Conservation (phyloP, 73 alveolate genomes). For the Effrenium voratum region DNA sequence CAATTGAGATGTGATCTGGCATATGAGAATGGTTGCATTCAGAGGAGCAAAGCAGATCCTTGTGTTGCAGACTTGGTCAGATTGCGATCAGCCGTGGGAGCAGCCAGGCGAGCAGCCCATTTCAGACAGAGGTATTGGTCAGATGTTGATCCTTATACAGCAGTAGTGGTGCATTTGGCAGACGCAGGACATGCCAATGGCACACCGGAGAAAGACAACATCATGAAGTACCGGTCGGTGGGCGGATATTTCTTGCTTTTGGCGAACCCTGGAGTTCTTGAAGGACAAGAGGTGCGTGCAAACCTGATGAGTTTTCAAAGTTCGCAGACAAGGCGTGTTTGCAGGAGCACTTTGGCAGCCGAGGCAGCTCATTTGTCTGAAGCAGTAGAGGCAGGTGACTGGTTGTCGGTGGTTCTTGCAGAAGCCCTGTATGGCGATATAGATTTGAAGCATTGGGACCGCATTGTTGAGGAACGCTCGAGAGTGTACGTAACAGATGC, state of each 20-base stretch:
- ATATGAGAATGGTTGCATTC: neutral
- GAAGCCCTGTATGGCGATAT: neutral
- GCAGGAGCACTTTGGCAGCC: neutral
- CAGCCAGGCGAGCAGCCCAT: neutral
- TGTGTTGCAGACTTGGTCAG: neutral
- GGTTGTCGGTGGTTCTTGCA: neutral
- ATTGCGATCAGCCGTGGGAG: neutral
- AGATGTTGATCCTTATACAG: neutral
- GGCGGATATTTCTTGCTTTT: neutral
- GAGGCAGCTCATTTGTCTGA: neutral
- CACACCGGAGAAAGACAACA: neutral
- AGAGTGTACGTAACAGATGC: neutral
- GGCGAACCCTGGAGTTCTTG: neutral
- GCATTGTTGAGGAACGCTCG: neutral
- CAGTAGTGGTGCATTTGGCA: neutral
- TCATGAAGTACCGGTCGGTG: neutral
- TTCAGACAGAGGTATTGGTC: neutral
- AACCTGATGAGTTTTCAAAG: neutral
- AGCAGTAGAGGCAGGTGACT: neutral
- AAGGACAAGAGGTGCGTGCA: neutral
- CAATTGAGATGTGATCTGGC: neutral
- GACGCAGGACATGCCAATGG: constrained; percentile 9
- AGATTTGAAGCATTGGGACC: neutral
- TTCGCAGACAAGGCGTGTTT: neutral
- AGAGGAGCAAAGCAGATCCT: neutral